Base-by-base conservation (phyloP, 2,329 filamentous ascomycete genomes). In the Aureobasidium vineae region DNA sequence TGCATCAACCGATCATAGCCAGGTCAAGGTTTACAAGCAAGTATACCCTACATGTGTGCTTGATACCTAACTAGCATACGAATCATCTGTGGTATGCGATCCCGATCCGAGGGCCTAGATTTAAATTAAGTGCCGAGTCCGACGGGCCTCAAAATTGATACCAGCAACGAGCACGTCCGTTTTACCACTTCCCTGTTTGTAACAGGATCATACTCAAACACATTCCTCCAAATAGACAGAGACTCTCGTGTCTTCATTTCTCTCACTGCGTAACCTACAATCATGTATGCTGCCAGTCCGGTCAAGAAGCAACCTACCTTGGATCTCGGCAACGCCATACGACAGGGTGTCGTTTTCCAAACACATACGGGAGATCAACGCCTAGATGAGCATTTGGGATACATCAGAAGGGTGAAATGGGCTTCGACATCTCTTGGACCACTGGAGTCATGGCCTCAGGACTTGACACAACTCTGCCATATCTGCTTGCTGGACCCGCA, bases 391-490 rank as follows among this genome's bases (percentile, higher is more conserved):
- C 65, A 66, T 66, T 26, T 66, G 31, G 8, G 38, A 31, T 21
- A 36, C 19, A 49, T 66, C 13, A 47, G 57, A 40, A 65, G 16
- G 5, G 60, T 65, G 19, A 53, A 68, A 23, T 69, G 68, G 68
- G 31, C 66, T 33, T 63, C 63, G 15, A 69, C 66, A 38, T 53
- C 49, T 23, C 50, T 69, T 21, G 68, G 68, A 40, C 19, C 63
- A 4, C n/a, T 69, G 21, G 23, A 56, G 13, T 19, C 28, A 38
- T 69, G 65, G 68, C 68, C 68, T 40, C 36, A 21, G 5, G 68
- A 69, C 26, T 28, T 69, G 3, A 21, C 60, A 23, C 66, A 67
- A 41, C 56, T 69, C 11, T 61, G 65, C 21, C 63, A 66, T n/a
- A 16, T 67, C 21, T 60, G 45, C 16, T 7, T 69, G 6, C 57